A percentile compares a stretch with the other conserved stretches of the same genome.
phyloP scores from a whole-genome alignment of 139 green algal genomes.

The Haematococcus sp. region DNA sequence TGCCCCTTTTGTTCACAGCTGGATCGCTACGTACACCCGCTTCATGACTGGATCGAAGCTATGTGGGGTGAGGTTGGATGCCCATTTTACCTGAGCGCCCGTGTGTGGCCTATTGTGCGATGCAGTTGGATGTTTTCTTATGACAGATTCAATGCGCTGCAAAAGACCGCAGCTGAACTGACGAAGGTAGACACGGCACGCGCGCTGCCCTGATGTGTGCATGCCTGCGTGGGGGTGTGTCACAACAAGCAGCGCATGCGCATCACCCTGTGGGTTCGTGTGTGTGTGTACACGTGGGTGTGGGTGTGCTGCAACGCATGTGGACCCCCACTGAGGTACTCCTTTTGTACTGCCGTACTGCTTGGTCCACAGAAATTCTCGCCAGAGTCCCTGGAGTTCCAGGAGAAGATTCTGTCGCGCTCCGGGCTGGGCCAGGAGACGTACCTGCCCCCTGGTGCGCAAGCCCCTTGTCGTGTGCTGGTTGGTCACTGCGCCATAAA shows the following conservation, averaged over 20 bases:
- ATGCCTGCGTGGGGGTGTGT: no score
- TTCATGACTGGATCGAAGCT: slow-evolving; percentile 31
- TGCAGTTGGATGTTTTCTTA: background rate
- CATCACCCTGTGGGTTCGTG: no score
- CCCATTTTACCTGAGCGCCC: no score
- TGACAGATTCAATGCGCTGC: background rate
- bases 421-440: slow-evolving; percentile 87
- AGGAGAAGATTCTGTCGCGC: slow-evolving; percentile 83
- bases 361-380: slow-evolving; percentile 62
- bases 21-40: slow-evolving; percentile 23
- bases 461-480: background rate
- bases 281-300: no score
- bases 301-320: no score
- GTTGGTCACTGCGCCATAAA: no score
- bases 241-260: no score
- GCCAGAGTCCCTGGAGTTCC: slow-evolving; percentile 80
- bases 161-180: no score
- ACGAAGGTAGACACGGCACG: background rate
- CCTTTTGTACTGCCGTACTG: no score
- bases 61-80: slow-evolving; percentile 19
- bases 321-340: no score
- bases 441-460: slow-evolving; percentile 79
- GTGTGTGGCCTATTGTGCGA: background rate
- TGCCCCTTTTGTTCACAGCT: slow-evolving; percentile 17
- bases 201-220: background rate